Evolutionary conservation across 768 basidiomycete species (phyloP), one percentile per base, ranked within the genome.

Genomic region (Gymnopilus dilepis): DNA sequence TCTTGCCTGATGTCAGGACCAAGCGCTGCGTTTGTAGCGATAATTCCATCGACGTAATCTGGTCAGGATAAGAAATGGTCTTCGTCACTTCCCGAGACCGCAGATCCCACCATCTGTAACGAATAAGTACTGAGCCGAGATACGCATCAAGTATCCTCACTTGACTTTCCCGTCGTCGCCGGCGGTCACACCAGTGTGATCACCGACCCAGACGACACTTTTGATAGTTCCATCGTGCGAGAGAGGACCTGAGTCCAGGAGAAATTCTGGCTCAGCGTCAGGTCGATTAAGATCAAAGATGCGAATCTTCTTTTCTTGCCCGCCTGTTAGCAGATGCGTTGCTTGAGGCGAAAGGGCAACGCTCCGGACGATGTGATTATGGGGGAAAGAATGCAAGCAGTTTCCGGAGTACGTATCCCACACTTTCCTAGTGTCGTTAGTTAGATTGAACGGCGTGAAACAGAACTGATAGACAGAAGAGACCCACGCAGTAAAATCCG

Each of bases 321-420:
- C 97, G 54, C 96, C 97, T 21, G 92, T 94, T 60, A 97, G 82
- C 60, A 96, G 82, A 73, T 87, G 89, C 4, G 83, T 80, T 21
- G 84, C 76, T 51, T 78, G 77, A 6, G 92, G 88, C 28, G 94
- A 93, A 66, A 97, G 77, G 21, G 95, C 95, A 56, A 98, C 94
- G 48, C 90, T 95, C 67, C 96, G 92, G 69, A 99, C 97, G 72
- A 99, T 99, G 78, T 99, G 97, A 71, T 95, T 92, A 76, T 99
- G 97, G 12, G 95, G 90, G 72, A 99, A 97, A n/a, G 97, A 97
- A 69, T 97, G 93, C 38, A 99, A 80, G 30, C 82, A 75, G n/a
- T 86, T 80, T 60, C 97, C 97, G 22, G 89, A 87, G 73, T 91
- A 95, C 5, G 95, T 93, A 76, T 98, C 94, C 95, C 95, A 98